phyloP scores from a whole-genome alignment of 768 basidiomycete species.

The Podaxis pistillaris region DNA sequence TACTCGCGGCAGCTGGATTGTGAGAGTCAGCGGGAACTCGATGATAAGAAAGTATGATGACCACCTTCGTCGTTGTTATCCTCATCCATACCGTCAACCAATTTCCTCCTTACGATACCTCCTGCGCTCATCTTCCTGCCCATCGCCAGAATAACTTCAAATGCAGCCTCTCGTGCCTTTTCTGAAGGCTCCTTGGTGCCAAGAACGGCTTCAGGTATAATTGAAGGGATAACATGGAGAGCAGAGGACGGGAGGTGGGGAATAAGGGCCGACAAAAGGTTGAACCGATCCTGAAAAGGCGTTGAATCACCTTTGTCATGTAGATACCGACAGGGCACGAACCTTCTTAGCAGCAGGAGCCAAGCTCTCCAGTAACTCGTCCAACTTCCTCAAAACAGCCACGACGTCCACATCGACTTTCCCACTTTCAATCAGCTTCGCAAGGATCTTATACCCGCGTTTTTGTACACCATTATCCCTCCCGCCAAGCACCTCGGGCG shows the following conservation, averaged over 20 bases:
- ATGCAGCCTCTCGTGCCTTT: conserved; percentile 85
- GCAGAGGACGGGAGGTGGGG: conserved; percentile 63
- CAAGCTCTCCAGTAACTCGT: conserved; percentile 62
- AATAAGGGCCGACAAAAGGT: conserved; percentile 68
- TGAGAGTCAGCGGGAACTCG: not conserved
- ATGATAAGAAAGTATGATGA: conserved; percentile 21
- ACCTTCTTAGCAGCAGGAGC: conserved; percentile 88
- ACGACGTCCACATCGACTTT: conserved; percentile 58
- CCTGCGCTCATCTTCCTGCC: conserved; percentile 88
- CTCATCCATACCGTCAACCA: conserved; percentile 85
- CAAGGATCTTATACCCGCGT: conserved; percentile 87
- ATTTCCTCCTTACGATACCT: conserved; percentile 72
- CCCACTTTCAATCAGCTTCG: conserved; percentile 65
- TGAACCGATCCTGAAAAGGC: conserved; percentile 70
- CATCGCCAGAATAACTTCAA: conserved; percentile 89
- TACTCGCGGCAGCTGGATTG: conserved; percentile 56
- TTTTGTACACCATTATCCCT: conserved; percentile 92
- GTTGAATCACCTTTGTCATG: conserved; percentile 8
- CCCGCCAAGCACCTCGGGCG: conserved; percentile 64
- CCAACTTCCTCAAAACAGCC: conserved; percentile 60
- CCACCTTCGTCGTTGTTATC: conserved; percentile 49
- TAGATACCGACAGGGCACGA: not conserved
- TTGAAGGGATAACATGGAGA: conserved; percentile 80
- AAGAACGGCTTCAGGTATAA: conserved; percentile 92
- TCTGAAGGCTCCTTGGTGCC: conserved; percentile 98